phyloP scores from a whole-genome alignment of 169 alveolate genomes.

The Cryptosporidium canis region DNA sequence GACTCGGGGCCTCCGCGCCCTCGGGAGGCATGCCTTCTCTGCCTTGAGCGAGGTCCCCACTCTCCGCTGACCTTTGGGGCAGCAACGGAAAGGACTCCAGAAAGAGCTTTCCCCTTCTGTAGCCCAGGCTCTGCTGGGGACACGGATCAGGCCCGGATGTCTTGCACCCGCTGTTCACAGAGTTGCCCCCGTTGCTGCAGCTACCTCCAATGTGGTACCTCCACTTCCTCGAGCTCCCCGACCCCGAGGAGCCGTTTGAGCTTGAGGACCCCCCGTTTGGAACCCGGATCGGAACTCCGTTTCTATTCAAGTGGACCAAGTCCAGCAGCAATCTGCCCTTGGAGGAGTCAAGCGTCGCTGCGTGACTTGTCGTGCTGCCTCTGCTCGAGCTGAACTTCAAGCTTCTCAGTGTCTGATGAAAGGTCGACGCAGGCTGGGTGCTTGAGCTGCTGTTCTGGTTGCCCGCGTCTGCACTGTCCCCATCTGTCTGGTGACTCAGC shows the following conservation, averaged over 20 bases:
- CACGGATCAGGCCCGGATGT: not conserved
- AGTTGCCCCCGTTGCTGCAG: not conserved
- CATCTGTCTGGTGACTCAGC: not conserved
- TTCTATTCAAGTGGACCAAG: constrained; percentile 11
- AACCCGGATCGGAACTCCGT: not conserved
- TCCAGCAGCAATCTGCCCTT: not conserved
- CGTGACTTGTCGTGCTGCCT: not conserved
- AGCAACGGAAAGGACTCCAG: constrained; percentile 40
- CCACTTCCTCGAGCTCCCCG: not conserved
- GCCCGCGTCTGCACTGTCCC: too few species aligned
- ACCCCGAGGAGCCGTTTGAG: not conserved
- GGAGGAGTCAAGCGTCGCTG: not conserved
- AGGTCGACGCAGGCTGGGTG: not conserved
- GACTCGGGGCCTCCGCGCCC: not conserved
- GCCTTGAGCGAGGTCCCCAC: not conserved
- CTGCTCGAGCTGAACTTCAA: constrained; percentile 15
- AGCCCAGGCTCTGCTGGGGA: not conserved
- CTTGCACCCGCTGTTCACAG: not conserved
- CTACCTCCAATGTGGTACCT: not conserved
- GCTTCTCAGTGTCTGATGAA: constrained; percentile 15
- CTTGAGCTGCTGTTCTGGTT: not conserved
- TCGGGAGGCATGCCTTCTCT: not conserved
- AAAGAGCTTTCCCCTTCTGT: constrained; percentile 15
- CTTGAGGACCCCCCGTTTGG: not conserved
- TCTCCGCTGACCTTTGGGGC: not conserved